phyloP scores from a whole-genome alignment of 2,329 filamentous ascomycete genomes.

The Escovopsis sp. region DNA sequence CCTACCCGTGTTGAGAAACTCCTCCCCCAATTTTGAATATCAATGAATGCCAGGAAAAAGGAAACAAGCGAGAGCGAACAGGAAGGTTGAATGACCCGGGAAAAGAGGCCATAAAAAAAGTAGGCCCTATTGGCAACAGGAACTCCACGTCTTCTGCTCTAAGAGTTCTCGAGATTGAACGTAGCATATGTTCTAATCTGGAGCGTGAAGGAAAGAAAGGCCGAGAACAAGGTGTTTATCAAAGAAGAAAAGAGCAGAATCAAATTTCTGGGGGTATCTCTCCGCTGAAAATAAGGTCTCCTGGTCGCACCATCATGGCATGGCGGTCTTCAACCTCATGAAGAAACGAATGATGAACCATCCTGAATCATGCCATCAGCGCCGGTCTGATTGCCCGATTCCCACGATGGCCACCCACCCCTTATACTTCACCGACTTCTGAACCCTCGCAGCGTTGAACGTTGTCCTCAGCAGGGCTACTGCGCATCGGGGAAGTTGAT shows the following conservation, averaged over 20 bases:
- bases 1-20: too few species aligned
- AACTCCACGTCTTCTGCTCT: too few species aligned
- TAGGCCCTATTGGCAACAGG: too few species aligned
- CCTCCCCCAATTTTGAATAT: too few species aligned
- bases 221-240: slow-evolving; percentile 5
- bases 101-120: too few species aligned
- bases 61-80: too few species aligned
- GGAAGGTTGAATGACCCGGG: too few species aligned
- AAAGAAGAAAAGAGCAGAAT: slow-evolving; percentile 2
- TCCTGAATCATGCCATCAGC: not conserved
- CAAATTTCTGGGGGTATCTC: slow-evolving; percentile 14
- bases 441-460: too few species aligned
- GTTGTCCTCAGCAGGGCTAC: not conserved
- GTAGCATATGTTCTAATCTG: too few species aligned
- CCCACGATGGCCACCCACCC: not conserved
- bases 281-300: slow-evolving; percentile 5
- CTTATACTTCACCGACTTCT: not conserved
- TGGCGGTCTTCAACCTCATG: slow-evolving; percentile 12
- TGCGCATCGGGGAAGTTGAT: slow-evolving; percentile 8
- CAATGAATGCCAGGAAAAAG: too few species aligned
- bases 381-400: not conserved
- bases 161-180: too few species aligned
- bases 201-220: not conserved
- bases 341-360: not conserved
- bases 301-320: slow-evolving; percentile 8